A percentile compares a stretch with the other conserved stretches of the same genome.
These are phyloP conservation scores for Vitellaria paradoxa DNA, from an alignment of 179 eudicot genomes.

Conservation along the genomic window DNA sequence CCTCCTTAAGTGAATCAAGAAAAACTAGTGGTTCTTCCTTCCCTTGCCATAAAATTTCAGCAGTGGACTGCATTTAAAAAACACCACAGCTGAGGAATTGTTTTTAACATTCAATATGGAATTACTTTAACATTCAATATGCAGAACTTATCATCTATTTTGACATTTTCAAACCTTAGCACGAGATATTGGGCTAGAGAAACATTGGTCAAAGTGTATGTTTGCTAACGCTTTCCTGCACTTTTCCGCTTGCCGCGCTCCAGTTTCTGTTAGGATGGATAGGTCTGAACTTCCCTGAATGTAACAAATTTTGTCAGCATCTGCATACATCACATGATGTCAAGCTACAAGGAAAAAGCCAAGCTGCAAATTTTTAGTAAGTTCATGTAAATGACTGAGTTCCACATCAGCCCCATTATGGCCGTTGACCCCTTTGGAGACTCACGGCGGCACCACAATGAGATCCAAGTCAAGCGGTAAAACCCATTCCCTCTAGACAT, in stretches of 20 bases:
- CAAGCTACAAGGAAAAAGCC: not conserved
- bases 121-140: not conserved
- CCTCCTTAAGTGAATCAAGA: slow-evolving; percentile 67
- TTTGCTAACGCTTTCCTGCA: slow-evolving; percentile 57
- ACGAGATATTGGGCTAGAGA: slow-evolving; percentile 74
- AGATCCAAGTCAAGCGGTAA: no score
- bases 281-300: slow-evolving; percentile 65
- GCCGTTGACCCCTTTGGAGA: no score
- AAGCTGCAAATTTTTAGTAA: no score
- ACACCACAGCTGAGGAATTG: slow-evolving; percentile 10
- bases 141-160: not conserved
- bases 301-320: slow-evolving; percentile 3
- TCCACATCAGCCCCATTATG: no score
- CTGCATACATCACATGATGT: not conserved
- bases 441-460: no score
- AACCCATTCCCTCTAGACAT: no score
- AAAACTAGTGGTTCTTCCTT: slow-evolving; percentile 52
- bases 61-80: slow-evolving; percentile 46
- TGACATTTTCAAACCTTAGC: slow-evolving; percentile 48
- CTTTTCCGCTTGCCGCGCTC: slow-evolving; percentile 56
- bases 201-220: slow-evolving; percentile 56
- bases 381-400: no score
- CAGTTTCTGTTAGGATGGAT: slow-evolving; percentile 57
- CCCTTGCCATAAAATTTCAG: slow-evolving; percentile 68
- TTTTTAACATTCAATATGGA: not conserved